Evolutionary conservation across 1,139 yeast species (phyloP), one percentile per base, ranked within the genome.

Genomic region (Schizosaccharomyces versatilis): DNA sequence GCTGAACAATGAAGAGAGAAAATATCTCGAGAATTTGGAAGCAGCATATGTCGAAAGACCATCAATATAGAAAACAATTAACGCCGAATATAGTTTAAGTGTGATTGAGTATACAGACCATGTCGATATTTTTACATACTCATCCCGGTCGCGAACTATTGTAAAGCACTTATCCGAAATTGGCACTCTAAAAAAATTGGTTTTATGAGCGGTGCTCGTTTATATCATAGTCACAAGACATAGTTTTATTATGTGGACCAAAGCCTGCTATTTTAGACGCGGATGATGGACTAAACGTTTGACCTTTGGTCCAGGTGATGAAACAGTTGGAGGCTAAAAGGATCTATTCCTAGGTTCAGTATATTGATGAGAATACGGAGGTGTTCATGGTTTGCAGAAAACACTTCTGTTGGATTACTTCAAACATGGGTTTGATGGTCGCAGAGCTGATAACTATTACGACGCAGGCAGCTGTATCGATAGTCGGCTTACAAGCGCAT

Each of bases 381-480:
- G 76, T 1, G 69, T 73, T 1, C 75, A 74, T 36, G 73, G 71
- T 15, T 66, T 81, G 57, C 72, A 77, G 61, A 67, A 73, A 59
- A 68, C 72, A 7, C 78, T 81, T 52, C 66, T 80, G 53, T 73
- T 76, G 53, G 86, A 81, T 63, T 81, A 81, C 58, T 81, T 79
- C 68, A 75, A 78, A 52, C 84, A 79, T 63, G 85, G 83, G 60
- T 81, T 81, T 65, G 86, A 81, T 63, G 74, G 61, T 1, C 77
- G 83, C 8, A 88, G 90, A 49, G 85, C 85, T 6, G 84, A 80
- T 62, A 80, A 81, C 65, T 80, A 78, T 64, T 81, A 78, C 64
- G 81, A 80, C 71, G 83, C 85, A 32, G 90, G 90, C 1, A 77
- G 83, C 1, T 81, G 90, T 66, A 81, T 81, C 56, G 90, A 81